These are phyloP conservation scores for Claviceps africana DNA, from an alignment of 2,329 filamentous ascomycete species.

Conservation along the genomic window DNA sequence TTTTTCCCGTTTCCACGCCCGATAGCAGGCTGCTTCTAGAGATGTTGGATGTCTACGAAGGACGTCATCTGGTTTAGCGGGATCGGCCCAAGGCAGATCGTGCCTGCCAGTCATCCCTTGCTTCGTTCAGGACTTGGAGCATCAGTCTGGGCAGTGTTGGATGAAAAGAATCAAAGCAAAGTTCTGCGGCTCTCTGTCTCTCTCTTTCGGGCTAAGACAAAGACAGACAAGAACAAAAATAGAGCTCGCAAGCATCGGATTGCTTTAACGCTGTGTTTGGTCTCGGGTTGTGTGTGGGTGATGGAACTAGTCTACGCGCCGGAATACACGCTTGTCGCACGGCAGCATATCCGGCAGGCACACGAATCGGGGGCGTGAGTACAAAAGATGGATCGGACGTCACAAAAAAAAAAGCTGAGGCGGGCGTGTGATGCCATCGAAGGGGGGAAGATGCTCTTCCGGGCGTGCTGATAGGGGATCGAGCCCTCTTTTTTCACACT, in stretches of 20 bases:
- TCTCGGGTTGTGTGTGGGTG: not conserved
- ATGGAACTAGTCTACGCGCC: not conserved
- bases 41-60: not conserved
- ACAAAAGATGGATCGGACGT: not conserved
- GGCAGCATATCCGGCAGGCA: not conserved
- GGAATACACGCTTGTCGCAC: not conserved
- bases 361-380: not conserved
- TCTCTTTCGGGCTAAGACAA: not conserved
- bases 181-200: too few species aligned
- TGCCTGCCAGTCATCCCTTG: not conserved
- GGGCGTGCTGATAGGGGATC: not conserved
- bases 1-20: not conserved
- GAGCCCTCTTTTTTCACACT: too few species aligned
- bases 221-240: too few species aligned
- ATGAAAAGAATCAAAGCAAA: not conserved
- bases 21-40: not conserved
- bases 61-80: not conserved
- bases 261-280: not conserved
- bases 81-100: not conserved
- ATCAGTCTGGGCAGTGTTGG: not conserved
- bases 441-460: not conserved
- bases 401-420: not conserved
- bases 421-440: not conserved
- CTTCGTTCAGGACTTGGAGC: not conserved
- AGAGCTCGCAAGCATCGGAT: too few species aligned